Base-by-base conservation (phyloP, 805 yeast genomes). In the Ogataea pini region DNA sequence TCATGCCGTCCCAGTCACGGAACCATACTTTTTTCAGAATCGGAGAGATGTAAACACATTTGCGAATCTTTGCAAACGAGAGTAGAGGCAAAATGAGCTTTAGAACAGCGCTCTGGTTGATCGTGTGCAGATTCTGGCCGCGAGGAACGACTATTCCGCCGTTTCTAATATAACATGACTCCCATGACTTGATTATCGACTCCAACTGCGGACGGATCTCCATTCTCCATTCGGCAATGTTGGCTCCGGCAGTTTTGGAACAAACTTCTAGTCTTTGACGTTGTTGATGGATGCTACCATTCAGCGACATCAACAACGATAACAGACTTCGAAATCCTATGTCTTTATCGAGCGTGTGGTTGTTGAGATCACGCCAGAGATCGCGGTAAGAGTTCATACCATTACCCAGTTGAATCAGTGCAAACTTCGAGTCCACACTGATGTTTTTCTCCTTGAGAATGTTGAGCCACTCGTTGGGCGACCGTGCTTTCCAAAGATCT, bases 1-100 rank as follows among this genome's bases (percentile, higher is more conserved):
- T 83, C 89, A 86, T 83, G 0, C 75, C 78, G 13, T 63, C 70
- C 89, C 90, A 86, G 63, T 86, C 84, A 57, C 84, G 80, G 45
- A 69, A 61, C 78, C 89, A 80, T 4, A 85, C 80, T 37, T 74
- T 73, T 47, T 76, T 72, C 61, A 86, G 71, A 6, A 85, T 75
- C 3, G 86, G 83, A 0, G 89, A 77, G 40, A 85, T 60, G 58
- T 80, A 74, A 27, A 85, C 68, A 59, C 85, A 78, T 50, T 83
- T 73, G 52, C 87, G 73, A 40, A 86, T 83, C 59, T 82, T 83
- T 16, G 89, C 85, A 60, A 85, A 79, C 18, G 80, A 75, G 42
- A 81, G 73, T 55, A 86, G 64, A 3, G 94, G 92, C 48, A 86
- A 65, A 18, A 85, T 79, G 54, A 86, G 65, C 61, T 85, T 83